phyloP scores from a whole-genome alignment of 129 eudicot genomes.

The Flaveria robusta region DNA sequence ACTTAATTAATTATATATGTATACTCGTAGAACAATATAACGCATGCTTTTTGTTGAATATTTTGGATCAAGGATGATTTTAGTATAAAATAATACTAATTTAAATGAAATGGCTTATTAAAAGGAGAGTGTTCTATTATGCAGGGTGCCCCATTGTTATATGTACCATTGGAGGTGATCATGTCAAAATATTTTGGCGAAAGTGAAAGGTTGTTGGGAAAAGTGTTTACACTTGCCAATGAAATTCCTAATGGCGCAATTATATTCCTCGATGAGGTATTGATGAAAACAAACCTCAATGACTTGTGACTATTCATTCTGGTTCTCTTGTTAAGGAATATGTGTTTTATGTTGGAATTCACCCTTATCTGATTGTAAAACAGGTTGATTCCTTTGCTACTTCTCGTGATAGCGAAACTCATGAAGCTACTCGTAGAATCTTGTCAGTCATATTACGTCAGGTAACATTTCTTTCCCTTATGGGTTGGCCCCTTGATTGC shows the following conservation, averaged over 20 bases:
- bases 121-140: conserved; percentile 17
- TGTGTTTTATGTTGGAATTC: conserved; percentile 3
- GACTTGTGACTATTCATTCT: background rate
- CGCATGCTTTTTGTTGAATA: background rate
- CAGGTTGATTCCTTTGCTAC: conserved; percentile 97
- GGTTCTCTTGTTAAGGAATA: conserved; percentile 13
- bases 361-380: conserved; percentile 13
- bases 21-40: background rate
- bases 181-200: conserved; percentile 98
- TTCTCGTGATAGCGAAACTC: conserved; percentile 92
- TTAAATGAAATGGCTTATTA: background rate
- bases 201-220: conserved; percentile 91
- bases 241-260: conserved; percentile 87
- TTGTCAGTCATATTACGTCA: conserved; percentile 90
- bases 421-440: conserved; percentile 95
- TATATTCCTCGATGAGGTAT: conserved; percentile 93
- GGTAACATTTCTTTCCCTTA: conserved; percentile 41
- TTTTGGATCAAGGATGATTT: background rate
- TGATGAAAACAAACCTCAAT: background rate
- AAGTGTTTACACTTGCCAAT: conserved; percentile 92
- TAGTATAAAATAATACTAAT: too few species aligned
- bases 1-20: background rate
- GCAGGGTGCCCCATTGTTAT: conserved; percentile 90
- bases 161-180: conserved; percentile 89
- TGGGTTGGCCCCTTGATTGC: background rate